phyloP scores from a whole-genome alignment of 257 asterid genomes.

The Solanum ossicruentum region DNA sequence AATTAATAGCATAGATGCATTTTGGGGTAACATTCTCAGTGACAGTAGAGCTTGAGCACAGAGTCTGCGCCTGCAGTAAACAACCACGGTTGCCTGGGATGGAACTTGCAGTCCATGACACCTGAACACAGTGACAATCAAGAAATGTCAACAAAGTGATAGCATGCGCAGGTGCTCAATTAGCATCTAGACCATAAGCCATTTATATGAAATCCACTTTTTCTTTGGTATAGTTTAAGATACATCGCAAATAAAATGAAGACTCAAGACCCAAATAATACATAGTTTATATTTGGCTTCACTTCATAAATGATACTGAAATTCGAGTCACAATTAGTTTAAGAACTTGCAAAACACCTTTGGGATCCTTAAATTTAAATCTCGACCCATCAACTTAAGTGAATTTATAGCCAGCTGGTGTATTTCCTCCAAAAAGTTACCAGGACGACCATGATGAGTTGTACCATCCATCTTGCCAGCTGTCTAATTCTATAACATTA shows the following conservation, averaged over 20 bases:
- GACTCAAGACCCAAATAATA: not conserved
- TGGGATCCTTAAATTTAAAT: not conserved
- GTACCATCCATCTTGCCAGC: not conserved
- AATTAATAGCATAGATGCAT: not conserved
- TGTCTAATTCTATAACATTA: not conserved
- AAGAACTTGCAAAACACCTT: not conserved
- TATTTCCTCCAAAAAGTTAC: not conserved
- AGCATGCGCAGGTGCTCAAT: not conserved
- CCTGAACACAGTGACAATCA: slow-evolving; percentile 35
- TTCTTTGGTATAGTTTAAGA: not conserved
- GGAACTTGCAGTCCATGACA: slow-evolving; percentile 88
- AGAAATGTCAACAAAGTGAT: not conserved
- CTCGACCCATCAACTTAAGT: not conserved
- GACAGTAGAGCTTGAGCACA: slow-evolving; percentile 73
- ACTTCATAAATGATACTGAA: not conserved
- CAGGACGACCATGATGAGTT: not conserved
- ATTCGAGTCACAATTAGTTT: not conserved
- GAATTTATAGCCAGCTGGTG: not conserved
- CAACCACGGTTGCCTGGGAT: slow-evolving; percentile 95
- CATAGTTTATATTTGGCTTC: not conserved
- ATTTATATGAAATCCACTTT: not conserved
- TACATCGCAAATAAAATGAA: not conserved
- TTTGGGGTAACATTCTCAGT: slow-evolving; percentile 9
- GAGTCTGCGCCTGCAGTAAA: slow-evolving; percentile 94
- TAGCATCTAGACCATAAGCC: not conserved